Evolutionary conservation across 371 early-diverging fungal genomes (phyloP), one percentile per base, ranked within the genome.

Genomic region (Coemansia sp.): DNA sequence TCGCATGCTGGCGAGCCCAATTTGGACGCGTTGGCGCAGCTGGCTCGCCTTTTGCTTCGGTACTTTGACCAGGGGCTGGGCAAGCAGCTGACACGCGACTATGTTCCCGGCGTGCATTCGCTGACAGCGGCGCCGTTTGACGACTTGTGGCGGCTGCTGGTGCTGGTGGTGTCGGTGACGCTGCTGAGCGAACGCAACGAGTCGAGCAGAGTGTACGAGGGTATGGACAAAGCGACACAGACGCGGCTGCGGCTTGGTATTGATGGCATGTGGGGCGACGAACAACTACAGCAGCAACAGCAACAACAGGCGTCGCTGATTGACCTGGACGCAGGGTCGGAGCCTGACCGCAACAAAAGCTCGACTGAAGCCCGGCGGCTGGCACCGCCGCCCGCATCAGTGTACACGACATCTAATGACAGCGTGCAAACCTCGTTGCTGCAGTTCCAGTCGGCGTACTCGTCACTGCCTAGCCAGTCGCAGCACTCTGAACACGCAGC

Each of bases 11-110:
- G 61, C 7, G 62, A 67, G 44, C 64, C 68, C 42, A 72, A 72
- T 40, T 50, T 72, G 3, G 72, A 72, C 31, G 74, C 65, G 1
- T 40, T 72, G 7, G 74, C 74, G 0, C 74, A 72, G 65, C 51
- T 72, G 24, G 74, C 74, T 2, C 74, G 74, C 1, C 31, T 69
- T 34, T 58, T 72, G 4, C 49, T 72, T 43, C 69, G 74, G 10
- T 72, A 69, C 33, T 64, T 72, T 61, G 74, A 72, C 42, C 58
- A 61, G 34, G 74, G 62, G 7, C 34, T 68, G 33, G 65, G 61
- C 4, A 38, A 47, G 14, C 62, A 60, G 18, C 24, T 72, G 37
- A 33, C 51, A 8, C 60, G 69, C 16, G 74, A 68, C 58, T 49
- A 48, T 39, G 16, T 72, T 0, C 74, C 74, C 0, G 64, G 74